Evolutionary conservation across 495 filamentous ascomycete genomes (phyloP).

Genomic region (Cetradonia linearis): DNA sequence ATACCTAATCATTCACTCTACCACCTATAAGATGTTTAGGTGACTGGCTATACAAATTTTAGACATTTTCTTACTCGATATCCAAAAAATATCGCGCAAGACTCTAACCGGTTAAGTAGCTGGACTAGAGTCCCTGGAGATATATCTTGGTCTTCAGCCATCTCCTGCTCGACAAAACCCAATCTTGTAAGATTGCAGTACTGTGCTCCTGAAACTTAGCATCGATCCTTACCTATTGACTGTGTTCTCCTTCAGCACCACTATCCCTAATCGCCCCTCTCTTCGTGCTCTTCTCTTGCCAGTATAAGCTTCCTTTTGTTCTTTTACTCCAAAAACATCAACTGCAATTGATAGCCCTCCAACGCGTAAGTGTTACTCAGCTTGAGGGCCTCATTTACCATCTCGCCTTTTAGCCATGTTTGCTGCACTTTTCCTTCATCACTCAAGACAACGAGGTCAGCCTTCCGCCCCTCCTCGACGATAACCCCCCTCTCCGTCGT

Average conservation of each 20-base stretch:
- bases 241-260: not conserved
- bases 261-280: not conserved
- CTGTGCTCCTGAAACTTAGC: constrained; percentile 5
- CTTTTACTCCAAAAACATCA: constrained; percentile 11
- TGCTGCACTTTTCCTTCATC: constrained; percentile 36
- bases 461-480: constrained; percentile 35
- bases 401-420: constrained; percentile 39
- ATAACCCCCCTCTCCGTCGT: constrained; percentile 32
- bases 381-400: constrained; percentile 23
- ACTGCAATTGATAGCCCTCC: constrained; percentile 8
- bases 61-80: not conserved
- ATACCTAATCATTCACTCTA: too few species aligned
- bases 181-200: not conserved
- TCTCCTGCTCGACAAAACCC: not conserved
- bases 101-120: not conserved
- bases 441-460: constrained; percentile 38
- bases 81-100: not conserved
- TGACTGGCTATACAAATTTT: not conserved
- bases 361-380: not conserved
- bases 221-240: not conserved
- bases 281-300: constrained; percentile 7
- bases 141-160: not conserved
- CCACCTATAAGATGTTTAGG: not conserved
- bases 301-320: constrained; percentile 8
- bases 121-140: too few species aligned